These are phyloP conservation scores for Lichtheimia corymbifera DNA, from an alignment of 371 early-diverging fungal genomes.

Conservation along the genomic window DNA sequence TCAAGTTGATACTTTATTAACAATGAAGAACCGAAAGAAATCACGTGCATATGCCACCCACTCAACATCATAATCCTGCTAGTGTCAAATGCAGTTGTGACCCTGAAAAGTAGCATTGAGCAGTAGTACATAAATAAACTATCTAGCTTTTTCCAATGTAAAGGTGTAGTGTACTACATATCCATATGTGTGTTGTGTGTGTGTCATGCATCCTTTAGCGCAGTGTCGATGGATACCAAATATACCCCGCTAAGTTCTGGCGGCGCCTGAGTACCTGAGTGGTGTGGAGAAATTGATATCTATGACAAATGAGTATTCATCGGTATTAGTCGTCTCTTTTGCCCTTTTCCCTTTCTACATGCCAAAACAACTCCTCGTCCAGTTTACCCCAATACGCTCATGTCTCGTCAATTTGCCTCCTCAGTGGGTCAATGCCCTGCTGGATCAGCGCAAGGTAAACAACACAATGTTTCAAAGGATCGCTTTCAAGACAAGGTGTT, in stretches of 20 bases:
- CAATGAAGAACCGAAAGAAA: no score
- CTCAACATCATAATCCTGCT: not conserved
- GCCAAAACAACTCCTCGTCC: conserved; percentile 59
- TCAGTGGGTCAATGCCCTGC: conserved; percentile 64
- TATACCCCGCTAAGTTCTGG: not conserved
- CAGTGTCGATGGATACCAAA: not conserved
- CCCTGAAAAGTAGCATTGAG: no score
- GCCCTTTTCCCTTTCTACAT: conserved; percentile 20
- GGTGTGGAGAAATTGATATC: not conserved
- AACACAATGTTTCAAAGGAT: not conserved
- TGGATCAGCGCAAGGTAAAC: conserved; percentile 67
- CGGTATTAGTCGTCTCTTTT: not conserved
- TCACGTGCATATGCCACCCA: no score
- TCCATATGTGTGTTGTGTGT: not conserved
- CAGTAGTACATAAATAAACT: no score
- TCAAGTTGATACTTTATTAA: not conserved
- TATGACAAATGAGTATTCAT: conserved; percentile 1
- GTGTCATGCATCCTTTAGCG: not conserved
- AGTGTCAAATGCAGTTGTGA: not conserved
- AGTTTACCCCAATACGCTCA: conserved; percentile 58
- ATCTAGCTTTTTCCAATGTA: no score
- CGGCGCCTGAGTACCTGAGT: not conserved
- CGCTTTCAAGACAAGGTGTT: not conserved
- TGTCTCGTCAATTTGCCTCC: conserved; percentile 69
- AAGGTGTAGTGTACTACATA: not conserved